These are phyloP conservation scores for Pyrus bretschneideri DNA, from an alignment of 306 rosid species.

Conservation along the genomic window DNA sequence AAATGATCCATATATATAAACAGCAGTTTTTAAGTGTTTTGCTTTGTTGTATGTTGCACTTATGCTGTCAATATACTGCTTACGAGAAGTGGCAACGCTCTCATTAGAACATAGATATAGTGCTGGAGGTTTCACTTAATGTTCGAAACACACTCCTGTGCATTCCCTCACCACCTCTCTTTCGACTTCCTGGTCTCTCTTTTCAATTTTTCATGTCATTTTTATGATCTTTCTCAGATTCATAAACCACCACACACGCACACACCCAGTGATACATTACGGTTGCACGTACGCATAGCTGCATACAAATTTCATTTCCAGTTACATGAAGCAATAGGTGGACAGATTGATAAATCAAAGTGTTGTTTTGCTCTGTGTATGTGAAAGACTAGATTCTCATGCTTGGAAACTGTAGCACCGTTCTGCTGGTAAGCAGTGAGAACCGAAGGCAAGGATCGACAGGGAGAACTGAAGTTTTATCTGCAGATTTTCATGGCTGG, in stretches of 20 bases:
- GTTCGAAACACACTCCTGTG: neutral
- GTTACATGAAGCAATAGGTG: neutral
- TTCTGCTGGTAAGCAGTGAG: conserved; percentile 54
- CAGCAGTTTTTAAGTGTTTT: neutral
- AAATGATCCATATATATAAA: neutral
- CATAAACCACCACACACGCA: neutral
- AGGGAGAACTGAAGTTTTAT: no score
- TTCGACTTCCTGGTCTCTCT: neutral
- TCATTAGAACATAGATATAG: neutral
- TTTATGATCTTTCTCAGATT: neutral
- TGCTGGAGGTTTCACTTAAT: neutral
- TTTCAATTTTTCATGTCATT: neutral
- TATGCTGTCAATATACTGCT: neutral
- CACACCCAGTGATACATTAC: neutral
- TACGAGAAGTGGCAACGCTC: neutral
- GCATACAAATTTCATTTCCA: neutral
- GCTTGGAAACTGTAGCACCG: conserved; percentile 21
- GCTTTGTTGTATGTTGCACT: neutral
- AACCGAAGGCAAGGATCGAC: no score
- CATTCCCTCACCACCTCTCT: neutral
- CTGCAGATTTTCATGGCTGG: no score
- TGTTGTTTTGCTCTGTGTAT: neutral
- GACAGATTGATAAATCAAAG: neutral
- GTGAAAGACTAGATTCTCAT: neutral
- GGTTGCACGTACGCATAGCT: neutral